Conservation (phyloP, 352 stramenopile species). For the Phytophthora hibernalis region DNA sequence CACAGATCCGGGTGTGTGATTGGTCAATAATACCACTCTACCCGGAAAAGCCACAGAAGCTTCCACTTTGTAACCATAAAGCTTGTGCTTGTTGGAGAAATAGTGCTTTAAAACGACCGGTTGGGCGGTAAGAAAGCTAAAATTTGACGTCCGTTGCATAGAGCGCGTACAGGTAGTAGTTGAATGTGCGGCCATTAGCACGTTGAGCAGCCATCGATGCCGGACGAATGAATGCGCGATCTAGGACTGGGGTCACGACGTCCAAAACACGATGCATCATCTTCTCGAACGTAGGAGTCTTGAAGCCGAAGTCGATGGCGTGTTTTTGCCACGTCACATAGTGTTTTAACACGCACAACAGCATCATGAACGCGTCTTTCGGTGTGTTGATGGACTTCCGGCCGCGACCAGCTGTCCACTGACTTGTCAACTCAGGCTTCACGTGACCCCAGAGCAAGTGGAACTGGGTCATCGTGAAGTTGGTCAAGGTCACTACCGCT, state of each 20-base stretch:
- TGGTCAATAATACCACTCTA: conserved; percentile 5
- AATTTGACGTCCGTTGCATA: conserved; percentile 18
- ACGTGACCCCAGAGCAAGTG: too few relatives aligned
- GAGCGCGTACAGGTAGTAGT: conserved; percentile 9
- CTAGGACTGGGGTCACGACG: background rate
- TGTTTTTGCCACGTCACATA: too few relatives aligned
- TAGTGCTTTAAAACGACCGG: too few relatives aligned
- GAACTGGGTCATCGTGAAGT: too few relatives aligned
- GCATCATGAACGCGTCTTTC: too few relatives aligned
- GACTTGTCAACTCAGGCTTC: conserved; percentile 7
- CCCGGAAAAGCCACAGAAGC: conserved; percentile 8
- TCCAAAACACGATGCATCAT: conserved; percentile 2
- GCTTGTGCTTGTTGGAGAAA: conserved; percentile 14
- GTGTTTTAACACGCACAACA: too few relatives aligned
- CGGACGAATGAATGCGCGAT: background rate
- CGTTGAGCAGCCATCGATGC: background rate
- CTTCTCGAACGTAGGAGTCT: too few relatives aligned
- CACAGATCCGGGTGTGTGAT: conserved; percentile 7
- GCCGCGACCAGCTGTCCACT: background rate
- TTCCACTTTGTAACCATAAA: conserved; percentile 9
- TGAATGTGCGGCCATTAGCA: conserved; percentile 5
- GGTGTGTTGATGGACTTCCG: background rate
- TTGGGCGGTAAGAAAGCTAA: background rate
- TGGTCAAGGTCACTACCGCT: too few relatives aligned
- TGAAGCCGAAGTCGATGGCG: too few relatives aligned